Percentiles rank a stretch among this genome's conserved stretches.
Conservation (phyloP, 164 flowering plant species). For the Taxillus chinensis region DNA sequence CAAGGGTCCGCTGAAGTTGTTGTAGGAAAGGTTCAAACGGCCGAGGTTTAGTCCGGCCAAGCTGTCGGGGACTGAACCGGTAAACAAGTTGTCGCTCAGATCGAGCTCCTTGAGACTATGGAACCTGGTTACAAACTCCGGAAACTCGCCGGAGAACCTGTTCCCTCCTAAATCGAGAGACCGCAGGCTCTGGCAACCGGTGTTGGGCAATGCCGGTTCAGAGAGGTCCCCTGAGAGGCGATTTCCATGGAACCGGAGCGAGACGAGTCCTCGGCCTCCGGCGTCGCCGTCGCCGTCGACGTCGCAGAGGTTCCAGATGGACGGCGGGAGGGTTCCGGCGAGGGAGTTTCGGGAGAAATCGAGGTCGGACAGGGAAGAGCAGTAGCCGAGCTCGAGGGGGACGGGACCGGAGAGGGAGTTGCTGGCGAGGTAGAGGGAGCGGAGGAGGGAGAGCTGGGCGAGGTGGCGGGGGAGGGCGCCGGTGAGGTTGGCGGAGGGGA, state of each 20-base stretch:
- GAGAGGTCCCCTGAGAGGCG: conserved; percentile 56
- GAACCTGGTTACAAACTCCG: conserved; percentile 57
- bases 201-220: conserved; percentile 68
- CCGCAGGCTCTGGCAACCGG: conserved; percentile 47
- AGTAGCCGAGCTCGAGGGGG: conserved; percentile 90
- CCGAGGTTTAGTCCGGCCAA: conserved; percentile 42
- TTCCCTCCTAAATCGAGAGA: conserved; percentile 73
- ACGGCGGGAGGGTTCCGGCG: conserved; percentile 54
- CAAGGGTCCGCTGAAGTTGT: conserved; percentile 74
- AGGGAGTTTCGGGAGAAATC: conserved; percentile 63
- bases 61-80: conserved; percentile 52
- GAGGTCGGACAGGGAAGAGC: conserved; percentile 58
- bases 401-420: conserved; percentile 59
- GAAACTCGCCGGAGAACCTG: conserved; percentile 58
- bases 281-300: too few relatives aligned
- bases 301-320: conserved; percentile 93
- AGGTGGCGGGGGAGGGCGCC: conserved; percentile 79
- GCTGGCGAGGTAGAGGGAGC: conserved; percentile 57
- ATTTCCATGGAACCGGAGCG: conserved; percentile 60
- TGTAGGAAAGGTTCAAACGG: conserved; percentile 73
- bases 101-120: conserved; percentile 57
- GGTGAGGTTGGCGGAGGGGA: conserved; percentile 76
- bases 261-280: conserved; percentile 26
- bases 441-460: conserved; percentile 60
- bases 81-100: conserved; percentile 54